Percentiles rank a stretch among this genome's conserved stretches.
These are phyloP conservation scores for Russula compacta DNA, from an alignment of 768 basidiomycete genomes.

Conservation along the genomic window DNA sequence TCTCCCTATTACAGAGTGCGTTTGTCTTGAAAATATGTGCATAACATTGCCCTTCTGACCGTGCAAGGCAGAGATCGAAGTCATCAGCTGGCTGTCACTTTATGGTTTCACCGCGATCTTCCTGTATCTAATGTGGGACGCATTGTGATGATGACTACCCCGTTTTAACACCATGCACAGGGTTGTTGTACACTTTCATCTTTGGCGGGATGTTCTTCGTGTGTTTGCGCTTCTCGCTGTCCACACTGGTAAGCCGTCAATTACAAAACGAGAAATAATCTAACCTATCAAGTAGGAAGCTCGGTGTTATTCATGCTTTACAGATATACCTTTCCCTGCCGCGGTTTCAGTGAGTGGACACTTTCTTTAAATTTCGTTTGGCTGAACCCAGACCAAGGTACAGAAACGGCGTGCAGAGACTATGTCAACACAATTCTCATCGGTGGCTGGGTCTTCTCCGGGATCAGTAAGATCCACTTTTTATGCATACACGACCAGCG, in stretches of 20 bases:
- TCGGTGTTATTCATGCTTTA: constrained; percentile 5
- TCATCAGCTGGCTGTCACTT: not conserved
- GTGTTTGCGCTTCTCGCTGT: not conserved
- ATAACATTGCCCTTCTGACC: not conserved
- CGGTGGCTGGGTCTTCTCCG: constrained; percentile 13
- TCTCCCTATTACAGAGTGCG: constrained; percentile 9
- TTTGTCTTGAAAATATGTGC: not conserved
- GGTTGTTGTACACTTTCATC: constrained; percentile 5
- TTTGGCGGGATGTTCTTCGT: constrained; percentile 17
- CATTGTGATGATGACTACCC: not conserved
- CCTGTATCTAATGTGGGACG: constrained; percentile 17
- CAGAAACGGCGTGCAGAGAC: not conserved
- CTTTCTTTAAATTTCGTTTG: not conserved
- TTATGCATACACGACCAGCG: not conserved
- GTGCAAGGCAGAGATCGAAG: not conserved
- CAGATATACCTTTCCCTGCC: constrained; percentile 6
- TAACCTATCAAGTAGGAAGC: constrained; percentile 1
- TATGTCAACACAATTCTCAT: not conserved
- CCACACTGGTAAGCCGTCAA: constrained; percentile 9
- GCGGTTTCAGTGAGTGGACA: constrained; percentile 1
- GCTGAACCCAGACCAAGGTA: not conserved
- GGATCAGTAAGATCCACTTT: not conserved
- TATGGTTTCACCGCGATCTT: constrained; percentile 12
- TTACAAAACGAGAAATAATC: not conserved
- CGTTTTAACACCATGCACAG: not conserved